Conservation (phyloP, 805 yeast species). For the Grigorovia jiainica region DNA sequence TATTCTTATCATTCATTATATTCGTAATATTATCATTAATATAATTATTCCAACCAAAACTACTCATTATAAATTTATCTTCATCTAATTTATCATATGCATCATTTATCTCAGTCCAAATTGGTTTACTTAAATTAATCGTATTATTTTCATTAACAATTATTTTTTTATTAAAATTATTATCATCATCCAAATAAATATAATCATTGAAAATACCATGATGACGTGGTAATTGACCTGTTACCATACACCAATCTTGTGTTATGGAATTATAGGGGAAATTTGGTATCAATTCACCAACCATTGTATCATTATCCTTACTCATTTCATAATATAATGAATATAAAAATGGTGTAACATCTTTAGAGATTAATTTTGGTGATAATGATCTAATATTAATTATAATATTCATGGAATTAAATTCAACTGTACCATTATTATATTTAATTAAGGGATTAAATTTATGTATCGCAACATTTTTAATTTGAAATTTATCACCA, state of each 20-base stretch:
- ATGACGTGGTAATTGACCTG: conserved; percentile 73
- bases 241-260: conserved; percentile 84
- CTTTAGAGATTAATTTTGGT: conserved; percentile 67
- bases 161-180: no score
- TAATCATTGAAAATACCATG: conserved; percentile 51
- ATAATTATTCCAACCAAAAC: conserved; percentile 1
- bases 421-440: conserved; percentile 55
- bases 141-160: neutral
- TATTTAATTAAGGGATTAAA: conserved; percentile 17
- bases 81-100: neutral
- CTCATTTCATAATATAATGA: neutral
- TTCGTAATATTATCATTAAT: neutral
- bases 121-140: neutral
- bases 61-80: neutral
- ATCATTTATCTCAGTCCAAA: conserved; percentile 2
- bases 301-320: conserved; percentile 1
- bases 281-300: conserved; percentile 80
- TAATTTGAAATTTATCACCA: neutral
- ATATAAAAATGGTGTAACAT: conserved; percentile 56
- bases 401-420: conserved; percentile 70
- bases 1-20: neutral
- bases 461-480: neutral
- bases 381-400: conserved; percentile 85
- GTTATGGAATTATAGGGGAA: conserved; percentile 88
- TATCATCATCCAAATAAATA: neutral